Evolutionary conservation across 805 yeast genomes (phyloP), one percentile per base, ranked within the genome.

Genomic region (Saccharomycopsis lassenensis): DNA sequence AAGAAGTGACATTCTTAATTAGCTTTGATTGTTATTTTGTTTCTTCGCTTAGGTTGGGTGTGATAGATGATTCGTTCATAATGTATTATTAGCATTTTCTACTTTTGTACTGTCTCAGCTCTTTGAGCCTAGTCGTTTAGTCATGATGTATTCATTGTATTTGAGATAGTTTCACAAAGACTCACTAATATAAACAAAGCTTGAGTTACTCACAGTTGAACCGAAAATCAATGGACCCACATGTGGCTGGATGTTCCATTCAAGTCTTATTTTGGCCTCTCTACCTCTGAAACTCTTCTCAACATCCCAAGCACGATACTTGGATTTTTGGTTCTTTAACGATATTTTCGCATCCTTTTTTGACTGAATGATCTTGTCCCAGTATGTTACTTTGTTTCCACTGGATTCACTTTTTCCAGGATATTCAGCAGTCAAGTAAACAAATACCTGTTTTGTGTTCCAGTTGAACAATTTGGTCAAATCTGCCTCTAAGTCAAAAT

Each of bases 381-480:
- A 89, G 52, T 82, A 76, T 0, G 89, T 80, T 25, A 87, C 82
- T 45, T 76, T 74, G 56, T 77, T 80, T 2, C 56, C 52, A n/a
- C 69, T 57, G 7, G 54, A 62, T 40, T 58, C 53, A 41, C 52
- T 32, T 34, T 51, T 51, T 1, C 63, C 66, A 28, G 65, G 50
- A 45, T 87, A 87, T 51, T 84, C 89, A 1, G 93, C 94, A 2
- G 93, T 82, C 44, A 91, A 63, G 51, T 89, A 91, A 4, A 79
- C 82, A 51, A 91, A 89, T n/a, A 89, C 75, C 57, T 89, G 97
- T 54, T 89, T 89, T 8, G 98, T 91, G 59, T 89, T 91, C 95
- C 96, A 89, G 57, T 81, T 86, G 69, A 87, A 87, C 35, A 91
- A 65, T 2, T 84, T 77, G 1, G 82, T 54, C 43, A 89, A 63